Evolutionary conservation across 176 grass and related monocot genomes (phyloP), one percentile per base, ranked within the genome.

Genomic region (Hyparrhenia diplandra): DNA sequence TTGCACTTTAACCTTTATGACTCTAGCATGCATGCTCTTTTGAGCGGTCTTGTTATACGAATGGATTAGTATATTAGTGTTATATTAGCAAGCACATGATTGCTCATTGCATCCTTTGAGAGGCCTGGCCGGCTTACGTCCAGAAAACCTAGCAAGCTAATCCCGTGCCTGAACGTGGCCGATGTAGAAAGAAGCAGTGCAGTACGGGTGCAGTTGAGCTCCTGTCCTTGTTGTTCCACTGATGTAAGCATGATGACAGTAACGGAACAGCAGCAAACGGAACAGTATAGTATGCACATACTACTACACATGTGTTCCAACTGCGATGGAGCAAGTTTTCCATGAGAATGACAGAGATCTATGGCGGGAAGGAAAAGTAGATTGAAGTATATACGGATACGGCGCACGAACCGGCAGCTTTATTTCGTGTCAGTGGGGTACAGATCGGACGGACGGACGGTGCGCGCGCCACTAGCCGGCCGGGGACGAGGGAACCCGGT

Each of bases 191-290:
- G 3, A 45, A 45, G 45, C 45, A 47, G 45, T 1, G 45, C 45
- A 51, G 17, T 51, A 51, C 5, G 49, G 49, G 49, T 52, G 49
- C 49, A 9, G 51, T 55, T 21, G 2, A 51, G 47, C 16, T 20
- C 3, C 17, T 51, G 47, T 43, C 10, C 6, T 42, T 4, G 16
- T 13, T 2, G 16, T 21, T 64, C 20, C 51, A 55, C 49, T 43
- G 25, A 84, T 69, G 74, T 28, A 69, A 77, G 73, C 83, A 85
- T 40, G 83, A 78, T 40, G 83, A 78, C 45, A 64, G 37, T 42
- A 27, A 55, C n/a, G n/a, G n/a, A 55, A 55, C 51, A n/a, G 51
- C 49, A 52, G 49, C 49, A 52, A 52, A 5, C 6, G 5, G 5
- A 8, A 6, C n/a, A n/a, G n/a, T n/a, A 4, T 32, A 40, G 37